These are phyloP conservation scores for Ochetophila trinervis DNA, from an alignment of 306 rosid species.

Conservation along the genomic window DNA sequence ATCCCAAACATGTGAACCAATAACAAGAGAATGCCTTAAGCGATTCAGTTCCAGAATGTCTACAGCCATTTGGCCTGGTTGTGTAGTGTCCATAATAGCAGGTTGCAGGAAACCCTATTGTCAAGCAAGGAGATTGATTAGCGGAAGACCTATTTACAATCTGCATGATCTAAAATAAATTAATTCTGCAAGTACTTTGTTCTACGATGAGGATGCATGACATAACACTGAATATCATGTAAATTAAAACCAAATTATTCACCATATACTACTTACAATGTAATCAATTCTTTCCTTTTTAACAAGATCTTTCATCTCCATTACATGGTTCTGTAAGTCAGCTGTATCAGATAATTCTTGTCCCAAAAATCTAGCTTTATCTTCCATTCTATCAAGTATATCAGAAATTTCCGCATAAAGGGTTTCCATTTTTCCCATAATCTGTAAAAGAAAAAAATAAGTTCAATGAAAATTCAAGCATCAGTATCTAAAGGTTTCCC, in stretches of 20 bases:
- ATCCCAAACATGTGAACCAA: slow-evolving; percentile 88
- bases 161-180: slow-evolving; percentile 9
- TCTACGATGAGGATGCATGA: slow-evolving; percentile 8
- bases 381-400: slow-evolving; percentile 61
- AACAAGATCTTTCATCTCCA: slow-evolving; percentile 66
- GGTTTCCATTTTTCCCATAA: slow-evolving; percentile 63
- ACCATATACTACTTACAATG: slow-evolving; percentile 52
- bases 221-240: not conserved
- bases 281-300: slow-evolving; percentile 65
- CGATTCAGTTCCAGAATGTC: slow-evolving; percentile 82
- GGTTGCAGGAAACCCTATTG: slow-evolving; percentile 61
- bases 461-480: no score
- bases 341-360: slow-evolving; percentile 41
- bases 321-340: slow-evolving; percentile 53
- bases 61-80: slow-evolving; percentile 36
- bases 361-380: slow-evolving; percentile 40
- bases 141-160: slow-evolving; percentile 4
- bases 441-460: slow-evolving; percentile 38
- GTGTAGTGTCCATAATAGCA: slow-evolving; percentile 37
- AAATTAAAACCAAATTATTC: not conserved
- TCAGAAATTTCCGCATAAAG: slow-evolving; percentile 71
- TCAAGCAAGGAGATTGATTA: slow-evolving; percentile 25
- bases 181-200: slow-evolving; percentile 9
- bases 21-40: slow-evolving; percentile 73
- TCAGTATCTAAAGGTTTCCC: not conserved